Base-by-base conservation (phyloP, 1,139 yeast species). In the Taphrina betulina region DNA sequence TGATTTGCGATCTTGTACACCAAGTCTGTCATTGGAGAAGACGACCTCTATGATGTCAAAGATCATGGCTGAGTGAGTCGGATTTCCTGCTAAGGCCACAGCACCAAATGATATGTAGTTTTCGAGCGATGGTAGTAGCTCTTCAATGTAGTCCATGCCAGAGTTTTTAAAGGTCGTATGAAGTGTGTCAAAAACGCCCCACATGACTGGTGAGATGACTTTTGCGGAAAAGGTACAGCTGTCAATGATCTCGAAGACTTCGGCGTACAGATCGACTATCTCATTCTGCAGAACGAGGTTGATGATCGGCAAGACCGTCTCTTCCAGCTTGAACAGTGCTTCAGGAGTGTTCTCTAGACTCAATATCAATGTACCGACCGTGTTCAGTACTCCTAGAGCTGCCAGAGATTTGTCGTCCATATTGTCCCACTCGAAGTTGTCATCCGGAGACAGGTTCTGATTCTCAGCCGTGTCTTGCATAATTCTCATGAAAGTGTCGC, bases 301-400 rank as follows among this genome's bases (percentile, higher is more conserved):
- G 48, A 90, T 78, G 28, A 83, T 84, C 12, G 96, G 95, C 40
- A 80, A 72, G 60, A 85, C 80, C 3, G 84, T 81, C 60, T 80
- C 82, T 66, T 89, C 96, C 56, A 92, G 75, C 65, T 78, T 77
- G 48, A 74, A 71, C 42, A 90, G 78, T 57, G 86, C 77, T 24
- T 81, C 88, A 22, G 75, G 74, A 1, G 95, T 83, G 66, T 84
- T 85, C 68, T 92, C 97, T 69, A 92, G 82, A 10, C 95, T 85
- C 59, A 89, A 70, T 52, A 92, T 71, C n/a, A 92, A 84, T 0
- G 96, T 88, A 51, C 88, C 82, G 75, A 90, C 80, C 1, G 97
- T 90, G 64, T 85, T 88, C 63, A 92, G 73, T 28, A 89, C 78
- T 31, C 97, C 96, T 46, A 86, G 71, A 0, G 95, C 96, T 1